Evolutionary conservation across 2,329 filamentous ascomycete species (phyloP).

Genomic region (Colletotrichum sp.): DNA sequence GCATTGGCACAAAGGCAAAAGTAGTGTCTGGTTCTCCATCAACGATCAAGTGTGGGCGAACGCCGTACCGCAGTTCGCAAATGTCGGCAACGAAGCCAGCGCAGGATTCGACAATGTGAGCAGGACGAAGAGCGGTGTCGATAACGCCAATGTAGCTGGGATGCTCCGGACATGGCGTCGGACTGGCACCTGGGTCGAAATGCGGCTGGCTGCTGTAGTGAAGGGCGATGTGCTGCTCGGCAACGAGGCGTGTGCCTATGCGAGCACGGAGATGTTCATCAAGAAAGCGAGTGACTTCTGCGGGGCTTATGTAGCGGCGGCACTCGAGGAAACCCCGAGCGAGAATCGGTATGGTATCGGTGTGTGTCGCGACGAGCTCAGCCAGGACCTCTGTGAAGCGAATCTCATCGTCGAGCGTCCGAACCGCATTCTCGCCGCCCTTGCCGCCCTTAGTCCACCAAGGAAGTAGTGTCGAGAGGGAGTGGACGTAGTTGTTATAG

Average conservation of each 20-base stretch:
- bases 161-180: conserved; percentile 55
- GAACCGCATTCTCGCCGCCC: conserved; percentile 57
- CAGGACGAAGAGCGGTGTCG: conserved; percentile 85
- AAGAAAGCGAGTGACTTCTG: conserved; percentile 87
- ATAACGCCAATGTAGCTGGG: conserved; percentile 91
- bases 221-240: conserved; percentile 94
- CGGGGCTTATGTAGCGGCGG: conserved; percentile 82
- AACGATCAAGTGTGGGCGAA: conserved; percentile 79
- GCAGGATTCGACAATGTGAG: conserved; percentile 81
- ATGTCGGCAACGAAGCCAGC: conserved; percentile 94
- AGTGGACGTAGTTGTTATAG: conserved; percentile 95
- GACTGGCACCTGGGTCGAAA: conserved; percentile 57
- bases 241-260: conserved; percentile 92
- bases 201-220: conserved; percentile 77
- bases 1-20: conserved; percentile 93
- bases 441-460: conserved; percentile 54
- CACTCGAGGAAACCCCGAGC: conserved; percentile 94
- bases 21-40: conserved; percentile 86
- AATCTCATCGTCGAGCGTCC: conserved; percentile 83
- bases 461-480: conserved; percentile 85
- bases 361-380: conserved; percentile 93
- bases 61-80: conserved; percentile 93
- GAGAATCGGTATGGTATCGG: conserved; percentile 91
- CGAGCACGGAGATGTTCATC: conserved; percentile 92
- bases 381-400: conserved; percentile 91